Base-by-base conservation (phyloP, 1,284 basidiomycete genomes). In the Ustilago nuda region DNA sequence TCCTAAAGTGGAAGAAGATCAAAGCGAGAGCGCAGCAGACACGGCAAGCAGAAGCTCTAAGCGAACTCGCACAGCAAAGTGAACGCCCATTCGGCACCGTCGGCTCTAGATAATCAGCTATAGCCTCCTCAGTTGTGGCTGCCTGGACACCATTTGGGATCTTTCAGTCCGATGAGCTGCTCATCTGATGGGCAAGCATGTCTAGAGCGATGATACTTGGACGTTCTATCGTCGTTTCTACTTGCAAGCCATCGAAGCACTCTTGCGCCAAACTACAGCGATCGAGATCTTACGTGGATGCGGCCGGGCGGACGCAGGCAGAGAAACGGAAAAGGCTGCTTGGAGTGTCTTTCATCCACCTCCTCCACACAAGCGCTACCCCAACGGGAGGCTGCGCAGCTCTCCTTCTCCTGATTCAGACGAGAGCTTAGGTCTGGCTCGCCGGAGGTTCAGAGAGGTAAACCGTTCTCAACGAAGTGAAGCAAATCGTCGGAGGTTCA, bases 31-130 rank as follows among this genome's bases (percentile, higher is more conserved):
- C 19, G 33, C 19, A 30, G 23, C 30, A 8, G 27, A 32, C 9
- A 30, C n/a, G 11, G 52, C n/a, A 13, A 64, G 51, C 39, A 43
- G 51, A 13, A 48, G 32, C 39, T 58, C 62, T 4, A 65, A 58
- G 37, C 53, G 61, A 8, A 8, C 48, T 17, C 56, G 56, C 5
- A 48, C 56, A 19, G 32, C 32, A 41, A 57, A 43, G 27, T 57
- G 56, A 57, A 23, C n/a, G 35, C 35, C 35, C 15, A 45, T 15
- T 15, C 9, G n/a, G n/a, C n/a, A 11, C 17, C 13, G n/a, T 17
- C n/a, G 7, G 41, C n/a, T 27, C 23, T 27, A 27, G 23, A 27
- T 27, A 3, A 27, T 27, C 23, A 27, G 23, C 23, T 27, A 27
- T 27, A 36, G 43, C 56, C 8, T 57, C 56, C 2, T 43, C 56